phyloP scores from a whole-genome alignment of 176 grass and related monocot species.

The Stipa capillata region DNA sequence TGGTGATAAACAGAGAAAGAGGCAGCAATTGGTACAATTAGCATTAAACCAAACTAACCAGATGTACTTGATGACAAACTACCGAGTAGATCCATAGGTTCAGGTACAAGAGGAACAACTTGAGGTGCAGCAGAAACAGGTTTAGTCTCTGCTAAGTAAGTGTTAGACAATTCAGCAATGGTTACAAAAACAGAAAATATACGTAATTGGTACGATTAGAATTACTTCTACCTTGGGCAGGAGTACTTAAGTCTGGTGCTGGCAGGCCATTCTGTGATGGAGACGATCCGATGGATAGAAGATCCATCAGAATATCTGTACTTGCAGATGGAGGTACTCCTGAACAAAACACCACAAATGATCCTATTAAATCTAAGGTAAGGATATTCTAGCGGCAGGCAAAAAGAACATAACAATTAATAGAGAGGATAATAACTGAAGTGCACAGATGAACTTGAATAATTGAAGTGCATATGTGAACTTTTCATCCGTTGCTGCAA shows the following conservation, averaged over 20 bases:
- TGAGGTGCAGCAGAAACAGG: constrained; percentile 39
- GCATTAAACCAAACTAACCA: constrained; percentile 39
- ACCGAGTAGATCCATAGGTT: constrained; percentile 68
- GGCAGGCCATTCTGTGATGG: constrained; percentile 48
- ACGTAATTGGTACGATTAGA: background rate
- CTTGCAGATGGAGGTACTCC: constrained; percentile 32
- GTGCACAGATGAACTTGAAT: background rate
- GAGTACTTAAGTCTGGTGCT: constrained; percentile 18
- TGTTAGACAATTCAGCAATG: constrained; percentile 9
- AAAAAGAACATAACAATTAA: background rate
- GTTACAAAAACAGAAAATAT: constrained; percentile 3
- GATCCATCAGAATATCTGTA: constrained; percentile 86
- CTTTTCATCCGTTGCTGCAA: background rate
- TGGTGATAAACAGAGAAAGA: constrained; percentile 14
- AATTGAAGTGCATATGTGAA: constrained; percentile 4
- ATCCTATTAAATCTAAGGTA: background rate
- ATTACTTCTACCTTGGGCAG: constrained; percentile 36
- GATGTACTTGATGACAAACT: constrained; percentile 60
- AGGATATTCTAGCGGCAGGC: background rate
- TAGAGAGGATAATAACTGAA: background rate
- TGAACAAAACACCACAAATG: constrained; percentile 14
- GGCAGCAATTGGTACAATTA: background rate
- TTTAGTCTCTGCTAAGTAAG: constrained; percentile 32
- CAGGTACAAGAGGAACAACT: constrained; percentile 29
- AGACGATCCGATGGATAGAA: constrained; percentile 85